These are phyloP conservation scores for Pythium periplocum DNA, from an alignment of 352 stramenopile genomes.

Conservation along the genomic window DNA sequence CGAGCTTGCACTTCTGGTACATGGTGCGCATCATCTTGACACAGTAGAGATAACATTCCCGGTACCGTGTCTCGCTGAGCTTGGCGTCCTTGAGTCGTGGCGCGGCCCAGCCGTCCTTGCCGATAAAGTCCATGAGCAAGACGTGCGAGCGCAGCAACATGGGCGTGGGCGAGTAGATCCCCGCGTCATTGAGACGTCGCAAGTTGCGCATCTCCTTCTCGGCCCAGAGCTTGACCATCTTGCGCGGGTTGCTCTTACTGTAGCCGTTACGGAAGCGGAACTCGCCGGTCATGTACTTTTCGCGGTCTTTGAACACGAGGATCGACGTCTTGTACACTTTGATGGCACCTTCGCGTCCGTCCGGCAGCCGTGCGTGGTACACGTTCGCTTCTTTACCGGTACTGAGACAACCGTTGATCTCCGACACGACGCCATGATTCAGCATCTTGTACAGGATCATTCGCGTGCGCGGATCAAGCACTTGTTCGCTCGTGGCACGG, in stretches of 20 bases:
- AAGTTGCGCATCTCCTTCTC: conserved; percentile 99
- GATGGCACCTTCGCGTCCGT: conserved; percentile 75
- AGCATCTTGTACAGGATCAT: conserved; percentile 99
- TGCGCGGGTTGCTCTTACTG: conserved; percentile 96
- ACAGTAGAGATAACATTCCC: conserved; percentile 93
- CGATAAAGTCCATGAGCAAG: conserved; percentile 99
- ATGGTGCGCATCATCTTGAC: conserved; percentile 96
- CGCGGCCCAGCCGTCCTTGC: conserved; percentile 91
- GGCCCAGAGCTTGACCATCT: conserved; percentile 99
- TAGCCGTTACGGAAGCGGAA: conserved; percentile 97
- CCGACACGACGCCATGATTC: conserved; percentile 92
- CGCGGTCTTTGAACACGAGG: conserved; percentile 99
- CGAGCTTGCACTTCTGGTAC: conserved; percentile 95
- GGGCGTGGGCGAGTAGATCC: conserved; percentile 89
- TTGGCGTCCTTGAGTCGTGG: conserved; percentile 94
- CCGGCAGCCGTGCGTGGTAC: conserved; percentile 92
- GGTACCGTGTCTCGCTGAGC: conserved; percentile 87
- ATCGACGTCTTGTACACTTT: conserved; percentile 90
- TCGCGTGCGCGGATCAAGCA: conserved; percentile 97
- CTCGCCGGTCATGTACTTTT: conserved; percentile 98
- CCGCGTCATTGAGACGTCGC: conserved; percentile 85
- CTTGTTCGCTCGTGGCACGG: conserved; percentile 96
- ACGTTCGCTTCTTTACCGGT: conserved; percentile 99
- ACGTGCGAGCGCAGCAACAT: conserved; percentile 97
- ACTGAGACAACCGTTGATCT: conserved; percentile 98